Evolutionary conservation across 306 rosid species (phyloP).

Genomic region (Begonia masoniana): DNA sequence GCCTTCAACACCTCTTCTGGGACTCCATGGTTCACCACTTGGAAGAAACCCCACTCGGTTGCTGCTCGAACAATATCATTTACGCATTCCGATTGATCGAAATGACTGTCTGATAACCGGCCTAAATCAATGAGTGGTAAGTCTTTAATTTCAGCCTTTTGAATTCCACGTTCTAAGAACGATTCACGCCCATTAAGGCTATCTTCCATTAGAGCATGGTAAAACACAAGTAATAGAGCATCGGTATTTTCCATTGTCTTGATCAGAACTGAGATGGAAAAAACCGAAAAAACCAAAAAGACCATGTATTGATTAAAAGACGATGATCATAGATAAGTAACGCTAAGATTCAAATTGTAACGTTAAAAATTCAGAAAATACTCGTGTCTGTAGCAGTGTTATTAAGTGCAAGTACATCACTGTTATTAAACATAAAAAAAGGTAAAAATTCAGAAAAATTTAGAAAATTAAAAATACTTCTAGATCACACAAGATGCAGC

Average conservation of each 20-base stretch:
- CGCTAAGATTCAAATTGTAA: no score
- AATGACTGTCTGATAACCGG: slow-evolving; percentile 8
- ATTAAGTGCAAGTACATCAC: no score
- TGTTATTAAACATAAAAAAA: no score
- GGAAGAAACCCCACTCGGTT: slow-evolving; percentile 58
- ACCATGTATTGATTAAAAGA: no score
- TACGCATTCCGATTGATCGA: slow-evolving; percentile 33
- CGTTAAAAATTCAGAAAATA: no score
- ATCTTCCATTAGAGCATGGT: slow-evolving; percentile 19
- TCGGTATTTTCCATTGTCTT: slow-evolving; percentile 22
- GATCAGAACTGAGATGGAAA: no score
- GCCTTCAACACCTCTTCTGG: slow-evolving; percentile 22
- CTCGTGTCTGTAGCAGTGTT: no score
- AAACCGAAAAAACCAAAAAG: no score
- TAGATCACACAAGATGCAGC: no score
- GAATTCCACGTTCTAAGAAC: background rate
- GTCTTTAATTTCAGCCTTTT: slow-evolving; percentile 20
- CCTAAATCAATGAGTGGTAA: slow-evolving; percentile 43
- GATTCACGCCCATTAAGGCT: background rate
- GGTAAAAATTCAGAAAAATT: no score
- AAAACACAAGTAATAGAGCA: slow-evolving; percentile 42
- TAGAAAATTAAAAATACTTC: no score
- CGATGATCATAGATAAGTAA: no score
- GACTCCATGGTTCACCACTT: slow-evolving; percentile 56
- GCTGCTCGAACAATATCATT: slow-evolving; percentile 44